phyloP scores from a whole-genome alignment of 805 yeast species.

The Candida endomychidarum region DNA sequence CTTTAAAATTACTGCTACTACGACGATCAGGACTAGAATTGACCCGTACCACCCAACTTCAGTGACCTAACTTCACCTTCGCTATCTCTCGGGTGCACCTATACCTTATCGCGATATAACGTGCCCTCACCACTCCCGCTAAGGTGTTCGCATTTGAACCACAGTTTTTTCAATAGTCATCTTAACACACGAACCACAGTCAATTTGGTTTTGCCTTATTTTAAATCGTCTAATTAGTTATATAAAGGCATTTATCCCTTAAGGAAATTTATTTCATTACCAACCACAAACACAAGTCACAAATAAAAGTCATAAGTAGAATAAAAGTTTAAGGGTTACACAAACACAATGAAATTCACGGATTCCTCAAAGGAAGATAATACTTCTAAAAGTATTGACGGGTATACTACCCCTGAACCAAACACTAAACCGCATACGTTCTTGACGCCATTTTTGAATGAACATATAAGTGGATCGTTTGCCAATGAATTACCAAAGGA shows the following conservation, averaged over 20 bases:
- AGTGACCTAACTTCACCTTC: too few species aligned
- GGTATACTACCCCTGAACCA: constrained; percentile 9
- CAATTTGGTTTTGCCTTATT: background rate
- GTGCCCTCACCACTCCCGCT: too few species aligned
- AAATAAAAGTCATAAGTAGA: too few species aligned
- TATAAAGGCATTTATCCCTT: too few species aligned
- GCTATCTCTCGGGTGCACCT: too few species aligned
- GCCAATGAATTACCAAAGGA: constrained; percentile 39
- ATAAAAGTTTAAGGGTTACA: too few species aligned
- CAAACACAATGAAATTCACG: constrained; percentile 1
- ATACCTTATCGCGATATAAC: too few species aligned
- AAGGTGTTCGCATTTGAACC: constrained; percentile 1
- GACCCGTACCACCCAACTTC: too few species aligned
- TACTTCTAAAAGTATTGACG: constrained; percentile 1
- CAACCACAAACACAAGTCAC: too few species aligned
- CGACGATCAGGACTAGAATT: too few species aligned
- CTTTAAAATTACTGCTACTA: too few species aligned
- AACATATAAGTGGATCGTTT: constrained; percentile 42
- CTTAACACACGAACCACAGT: constrained; percentile 5
- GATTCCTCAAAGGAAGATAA: constrained; percentile 1
- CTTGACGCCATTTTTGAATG: constrained; percentile 41
- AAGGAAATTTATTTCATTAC: too few species aligned
- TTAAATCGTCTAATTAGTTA: constrained; percentile 2
- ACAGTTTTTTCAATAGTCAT: constrained; percentile 6
- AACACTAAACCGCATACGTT: constrained; percentile 19